Conservation (phyloP, 805 yeast genomes). For the Tetrapisispora taiwanensis region DNA sequence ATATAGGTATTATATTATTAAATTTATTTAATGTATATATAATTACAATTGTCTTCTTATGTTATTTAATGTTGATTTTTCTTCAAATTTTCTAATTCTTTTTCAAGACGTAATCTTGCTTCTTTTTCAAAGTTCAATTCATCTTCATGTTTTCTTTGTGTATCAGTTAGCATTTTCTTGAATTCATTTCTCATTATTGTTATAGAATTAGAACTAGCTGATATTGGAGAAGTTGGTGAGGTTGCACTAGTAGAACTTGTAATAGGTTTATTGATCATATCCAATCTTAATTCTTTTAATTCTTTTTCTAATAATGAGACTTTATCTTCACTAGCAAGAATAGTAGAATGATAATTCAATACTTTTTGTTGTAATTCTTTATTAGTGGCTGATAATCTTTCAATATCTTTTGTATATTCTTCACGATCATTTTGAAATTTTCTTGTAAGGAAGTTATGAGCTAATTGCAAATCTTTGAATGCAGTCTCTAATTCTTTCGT, state of each 20-base stretch:
- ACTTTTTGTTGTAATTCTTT: conserved; percentile 43
- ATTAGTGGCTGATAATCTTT: conserved; percentile 43
- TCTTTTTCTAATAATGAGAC: conserved; percentile 30
- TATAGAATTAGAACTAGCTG: conserved; percentile 29
- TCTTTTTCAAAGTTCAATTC: conserved; percentile 48
- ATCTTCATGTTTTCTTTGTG: conserved; percentile 50
- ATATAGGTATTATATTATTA: too few species aligned
- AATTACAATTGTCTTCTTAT: not conserved
- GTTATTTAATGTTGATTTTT: not conserved
- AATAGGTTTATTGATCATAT: conserved; percentile 10
- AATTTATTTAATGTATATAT: too few species aligned
- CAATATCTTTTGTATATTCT: conserved; percentile 43
- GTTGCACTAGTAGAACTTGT: not conserved
- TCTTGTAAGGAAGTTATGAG: conserved; percentile 57
- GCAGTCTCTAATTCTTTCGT: conserved; percentile 37
- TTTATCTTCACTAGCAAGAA: conserved; percentile 32
- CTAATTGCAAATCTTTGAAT: conserved; percentile 56
- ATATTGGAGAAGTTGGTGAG: conserved; percentile 4
- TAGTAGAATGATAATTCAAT: conserved; percentile 29
- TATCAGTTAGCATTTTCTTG: conserved; percentile 50
- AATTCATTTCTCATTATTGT: conserved; percentile 59
- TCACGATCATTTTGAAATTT: conserved; percentile 59
- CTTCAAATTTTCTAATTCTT: conserved; percentile 27
- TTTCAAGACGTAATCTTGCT: conserved; percentile 38
- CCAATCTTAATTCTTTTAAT: conserved; percentile 26